Base-by-base conservation (phyloP, 1,139 yeast genomes). In the Hemisphaericaspora lyxosophila region DNA sequence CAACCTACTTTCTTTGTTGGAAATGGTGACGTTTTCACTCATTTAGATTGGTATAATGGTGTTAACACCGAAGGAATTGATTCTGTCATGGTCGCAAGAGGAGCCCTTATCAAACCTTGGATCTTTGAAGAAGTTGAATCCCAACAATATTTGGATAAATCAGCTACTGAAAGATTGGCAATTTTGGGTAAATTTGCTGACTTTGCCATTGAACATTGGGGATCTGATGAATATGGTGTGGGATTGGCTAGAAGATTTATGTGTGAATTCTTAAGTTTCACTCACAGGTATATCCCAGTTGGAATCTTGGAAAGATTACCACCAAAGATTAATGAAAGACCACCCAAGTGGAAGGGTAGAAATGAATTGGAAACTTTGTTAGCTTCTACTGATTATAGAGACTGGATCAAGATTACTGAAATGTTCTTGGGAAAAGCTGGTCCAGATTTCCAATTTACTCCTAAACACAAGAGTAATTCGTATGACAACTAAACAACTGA, bases 41-140 rank as follows among this genome's bases (percentile, higher is more conserved):
- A 77, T 66, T 85, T 85, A 54, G 98, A 92, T 57, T 92, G 96
- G 96, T 77, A 88, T 59, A 72, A 73, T 30, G 90, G 85, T n/a
- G 70, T 82, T 31, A 73, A 75, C 27, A 73, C 79, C 33, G 78
- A 78, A 25, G 86, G 88, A 13, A 81, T 90, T 39, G 98, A 94
- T 62, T 81, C 94, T 26, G 95, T 89, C 16, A 92, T 94, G 97
- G 90, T 94, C 39, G 98, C 98, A 2, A 78, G 99, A 53, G 98
- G 97, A 39, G 97, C 97, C 0, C 76, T 92, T 49, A 90, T 94
- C 59, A 92, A 94, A 63, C 99, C 99, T 33, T 92, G 99, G 99
- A 87, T 92, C 35, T 92, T 92, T 54, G 97, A 94, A 66, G 99
- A 92, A 64, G 80, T 94, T 38, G 94, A 90, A 41, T 73, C 94